Conservation (phyloP, 164 flowering plant genomes). For the Amborella trichopoda region DNA sequence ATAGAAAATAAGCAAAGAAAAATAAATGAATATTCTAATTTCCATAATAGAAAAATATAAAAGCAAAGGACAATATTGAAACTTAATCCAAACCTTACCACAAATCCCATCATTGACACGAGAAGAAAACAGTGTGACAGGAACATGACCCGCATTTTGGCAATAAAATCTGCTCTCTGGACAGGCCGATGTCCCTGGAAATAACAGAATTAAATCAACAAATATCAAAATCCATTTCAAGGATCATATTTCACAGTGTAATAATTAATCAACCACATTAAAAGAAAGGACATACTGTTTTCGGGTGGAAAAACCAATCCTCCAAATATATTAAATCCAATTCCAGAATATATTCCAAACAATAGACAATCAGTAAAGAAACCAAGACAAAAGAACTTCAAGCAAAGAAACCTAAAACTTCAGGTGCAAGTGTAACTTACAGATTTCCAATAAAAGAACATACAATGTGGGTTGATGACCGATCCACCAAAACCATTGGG, state of each 20-base stretch:
- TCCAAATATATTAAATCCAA: not conserved
- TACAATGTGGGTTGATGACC: too few relatives aligned
- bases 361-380: not conserved
- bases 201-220: not conserved
- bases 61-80: too few relatives aligned
- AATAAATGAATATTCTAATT: too few relatives aligned
- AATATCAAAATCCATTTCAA: not conserved
- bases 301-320: not conserved
- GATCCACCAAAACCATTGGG: too few relatives aligned
- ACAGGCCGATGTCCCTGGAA: constrained; percentile 92
- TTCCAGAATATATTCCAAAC: not conserved
- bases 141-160: constrained; percentile 62
- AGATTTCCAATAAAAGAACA: too few relatives aligned
- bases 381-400: not conserved
- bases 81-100: constrained; percentile 36
- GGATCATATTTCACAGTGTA: not conserved
- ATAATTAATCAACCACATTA: not conserved
- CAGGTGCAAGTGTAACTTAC: too few relatives aligned
- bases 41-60: too few relatives aligned
- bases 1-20: too few relatives aligned
- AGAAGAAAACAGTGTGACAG: constrained; percentile 61
- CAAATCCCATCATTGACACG: constrained; percentile 94
- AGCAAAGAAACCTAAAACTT: not conserved
- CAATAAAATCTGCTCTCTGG: constrained; percentile 78
- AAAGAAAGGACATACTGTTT: not conserved